Evolutionary conservation across 208 protist genomes (phyloP).

Genomic region (Herpetomonas muscarum): DNA sequence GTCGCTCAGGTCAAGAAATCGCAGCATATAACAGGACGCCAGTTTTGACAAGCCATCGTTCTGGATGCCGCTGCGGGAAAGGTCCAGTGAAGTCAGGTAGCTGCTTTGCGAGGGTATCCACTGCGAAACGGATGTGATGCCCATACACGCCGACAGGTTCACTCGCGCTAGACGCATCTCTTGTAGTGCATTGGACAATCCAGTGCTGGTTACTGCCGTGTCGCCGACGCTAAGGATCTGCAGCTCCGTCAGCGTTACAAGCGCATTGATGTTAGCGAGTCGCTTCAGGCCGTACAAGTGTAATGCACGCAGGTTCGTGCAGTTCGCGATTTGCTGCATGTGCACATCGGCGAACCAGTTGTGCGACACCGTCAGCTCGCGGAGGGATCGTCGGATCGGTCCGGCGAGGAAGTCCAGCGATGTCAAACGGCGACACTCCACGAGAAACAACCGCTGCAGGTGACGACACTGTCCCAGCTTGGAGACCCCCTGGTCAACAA

Average conservation of each 20-base stretch:
- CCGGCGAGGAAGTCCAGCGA: conserved; percentile 42
- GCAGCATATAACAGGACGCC: conserved; percentile 25
- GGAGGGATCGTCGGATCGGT: conserved; percentile 19
- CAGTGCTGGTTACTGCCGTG: conserved; percentile 35
- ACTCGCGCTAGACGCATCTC: conserved; percentile 16
- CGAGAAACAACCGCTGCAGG: conserved; percentile 50
- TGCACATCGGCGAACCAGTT: conserved; percentile 50
- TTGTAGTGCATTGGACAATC: conserved; percentile 9
- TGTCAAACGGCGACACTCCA: conserved; percentile 65
- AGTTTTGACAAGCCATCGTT: conserved; percentile 25
- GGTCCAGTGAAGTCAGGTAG: conserved; percentile 12
- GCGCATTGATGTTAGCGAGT: conserved; percentile 30
- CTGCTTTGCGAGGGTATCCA: conserved; percentile 15
- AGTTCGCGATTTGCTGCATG: conserved; percentile 36
- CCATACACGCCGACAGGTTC: conserved; percentile 22
- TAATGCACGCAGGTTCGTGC: conserved; percentile 45
- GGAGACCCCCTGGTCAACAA: conserved; percentile 48
- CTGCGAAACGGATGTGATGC: conserved; percentile 16
- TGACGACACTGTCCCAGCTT: conserved; percentile 30
- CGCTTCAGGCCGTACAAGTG: conserved; percentile 51
- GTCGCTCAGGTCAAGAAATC: conserved; percentile 44
- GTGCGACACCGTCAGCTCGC: conserved; percentile 37
- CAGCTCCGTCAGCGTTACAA: conserved; percentile 37
- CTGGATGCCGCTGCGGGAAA: conserved; percentile 15
- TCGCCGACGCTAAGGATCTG: conserved; percentile 47